A percentile compares a stretch with the other conserved stretches of the same genome.
phyloP scores from a whole-genome alignment of 805 yeast species.

The Helenozyma baotianmanensis region DNA sequence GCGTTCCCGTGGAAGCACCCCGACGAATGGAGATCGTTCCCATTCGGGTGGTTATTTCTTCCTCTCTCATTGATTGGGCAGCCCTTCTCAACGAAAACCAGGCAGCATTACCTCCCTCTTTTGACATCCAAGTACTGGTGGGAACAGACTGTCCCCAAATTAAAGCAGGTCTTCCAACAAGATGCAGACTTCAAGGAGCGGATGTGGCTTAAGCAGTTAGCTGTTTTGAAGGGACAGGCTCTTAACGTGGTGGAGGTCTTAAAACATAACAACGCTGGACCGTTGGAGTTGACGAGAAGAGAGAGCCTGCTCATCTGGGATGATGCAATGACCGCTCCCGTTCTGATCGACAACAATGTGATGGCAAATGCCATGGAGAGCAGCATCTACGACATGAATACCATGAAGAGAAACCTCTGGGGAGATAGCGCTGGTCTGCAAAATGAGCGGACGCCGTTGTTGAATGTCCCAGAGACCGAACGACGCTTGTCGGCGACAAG shows the following conservation, averaged over 20 bases:
- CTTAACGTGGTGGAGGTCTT: slow-evolving; percentile 68
- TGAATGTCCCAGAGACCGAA: too few species aligned
- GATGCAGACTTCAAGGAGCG: slow-evolving; percentile 62
- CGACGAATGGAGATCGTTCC: slow-evolving; percentile 76
- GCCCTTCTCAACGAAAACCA: slow-evolving; percentile 55
- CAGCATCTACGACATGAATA: slow-evolving; percentile 18
- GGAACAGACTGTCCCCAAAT: slow-evolving; percentile 50
- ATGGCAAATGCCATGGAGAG: slow-evolving; percentile 39
- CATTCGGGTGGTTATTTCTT: slow-evolving; percentile 72
- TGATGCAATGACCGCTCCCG: slow-evolving; percentile 56
- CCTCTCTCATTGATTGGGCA: slow-evolving; percentile 62
- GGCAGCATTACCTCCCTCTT: slow-evolving; percentile 53
- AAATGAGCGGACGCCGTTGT: too few species aligned
- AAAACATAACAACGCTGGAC: slow-evolving; percentile 55
- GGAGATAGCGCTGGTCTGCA: too few species aligned
- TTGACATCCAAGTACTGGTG: slow-evolving; percentile 66
- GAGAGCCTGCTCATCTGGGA: slow-evolving; percentile 57
- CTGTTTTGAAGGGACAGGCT: slow-evolving; percentile 73
- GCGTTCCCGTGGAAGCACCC: slow-evolving; percentile 82
- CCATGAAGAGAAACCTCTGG: too few species aligned
- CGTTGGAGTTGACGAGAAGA: slow-evolving; percentile 59
- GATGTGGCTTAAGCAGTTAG: slow-evolving; percentile 65
- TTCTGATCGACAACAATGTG: slow-evolving; percentile 20
- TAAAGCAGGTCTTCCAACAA: slow-evolving; percentile 46
- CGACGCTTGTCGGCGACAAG: too few species aligned